A percentile compares a stretch with the other conserved stretches of the same genome.
These are phyloP conservation scores for Neonectria ditissima DNA, from an alignment of 2,329 filamentous ascomycete genomes.

Conservation along the genomic window DNA sequence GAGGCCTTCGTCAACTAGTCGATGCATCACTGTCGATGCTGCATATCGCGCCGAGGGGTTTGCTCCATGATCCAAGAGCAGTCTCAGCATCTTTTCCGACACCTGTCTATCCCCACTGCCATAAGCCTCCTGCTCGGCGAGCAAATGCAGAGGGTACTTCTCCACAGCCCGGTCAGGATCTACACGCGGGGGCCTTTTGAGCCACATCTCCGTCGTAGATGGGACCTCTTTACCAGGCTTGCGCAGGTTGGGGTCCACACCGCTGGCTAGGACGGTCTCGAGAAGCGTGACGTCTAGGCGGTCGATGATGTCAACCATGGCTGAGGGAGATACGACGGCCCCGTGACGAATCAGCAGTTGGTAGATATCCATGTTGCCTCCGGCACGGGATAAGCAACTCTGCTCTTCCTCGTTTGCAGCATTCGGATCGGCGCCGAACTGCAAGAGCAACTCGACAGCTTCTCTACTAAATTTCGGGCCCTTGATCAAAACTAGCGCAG, in stretches of 20 bases:
- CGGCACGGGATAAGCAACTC: conserved; percentile 9
- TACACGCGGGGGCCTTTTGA: too few species aligned
- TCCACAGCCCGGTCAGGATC: neutral
- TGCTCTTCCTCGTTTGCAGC: neutral
- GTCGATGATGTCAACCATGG: neutral
- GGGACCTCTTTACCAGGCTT: too few species aligned
- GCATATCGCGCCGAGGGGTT: neutral
- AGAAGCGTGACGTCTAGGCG: neutral
- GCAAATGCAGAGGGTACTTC: neutral
- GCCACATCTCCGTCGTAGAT: too few species aligned
- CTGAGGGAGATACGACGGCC: neutral
- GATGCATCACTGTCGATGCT: conserved; percentile 4
- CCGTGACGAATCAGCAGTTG: conserved; percentile 1
- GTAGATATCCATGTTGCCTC: conserved; percentile 6
- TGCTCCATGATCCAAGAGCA: conserved; percentile 2
- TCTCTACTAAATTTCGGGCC: too few species aligned
- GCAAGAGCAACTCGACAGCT: too few species aligned
- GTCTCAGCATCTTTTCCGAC: neutral
- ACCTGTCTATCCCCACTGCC: neutral
- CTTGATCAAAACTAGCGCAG: too few species aligned
- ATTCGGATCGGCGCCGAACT: conserved; percentile 11
- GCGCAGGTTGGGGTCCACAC: conserved; percentile 1
- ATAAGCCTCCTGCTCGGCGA: neutral
- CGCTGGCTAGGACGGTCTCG: neutral
- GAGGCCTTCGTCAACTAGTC: neutral